Percentiles rank a stretch among this genome's conserved stretches.
Conservation (phyloP, 1,284 basidiomycete genomes). For the Marasmius oreades region DNA sequence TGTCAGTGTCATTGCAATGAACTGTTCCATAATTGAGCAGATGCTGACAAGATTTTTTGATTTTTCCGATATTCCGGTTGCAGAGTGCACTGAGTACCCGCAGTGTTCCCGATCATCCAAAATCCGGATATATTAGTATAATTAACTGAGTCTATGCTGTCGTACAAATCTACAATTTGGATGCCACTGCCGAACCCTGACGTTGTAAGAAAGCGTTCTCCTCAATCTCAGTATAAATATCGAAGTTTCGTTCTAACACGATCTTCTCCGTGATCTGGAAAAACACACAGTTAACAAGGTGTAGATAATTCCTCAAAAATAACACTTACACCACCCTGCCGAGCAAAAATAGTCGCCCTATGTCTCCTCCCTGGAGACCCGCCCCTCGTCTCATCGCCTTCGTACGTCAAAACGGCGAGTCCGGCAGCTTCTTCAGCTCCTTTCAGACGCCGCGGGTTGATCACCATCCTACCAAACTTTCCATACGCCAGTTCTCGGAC, state of each 20-base stretch:
- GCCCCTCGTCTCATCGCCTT: conserved; percentile 65
- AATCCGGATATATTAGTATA: background rate
- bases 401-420: conserved; percentile 49
- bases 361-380: conserved; percentile 56
- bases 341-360: conserved; percentile 44
- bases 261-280: conserved; percentile 41
- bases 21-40: too few relatives aligned
- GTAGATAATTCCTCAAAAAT: too few relatives aligned
- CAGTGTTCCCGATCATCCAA: background rate
- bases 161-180: background rate
- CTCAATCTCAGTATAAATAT: conserved; percentile 52
- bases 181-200: background rate
- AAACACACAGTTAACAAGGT: too few relatives aligned
- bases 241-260: conserved; percentile 52
- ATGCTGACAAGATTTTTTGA: too few relatives aligned
- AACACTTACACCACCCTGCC: conserved; percentile 44
- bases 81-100: too few relatives aligned
- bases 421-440: conserved; percentile 38
- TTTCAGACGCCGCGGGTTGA: conserved; percentile 44
- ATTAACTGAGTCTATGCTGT: background rate
- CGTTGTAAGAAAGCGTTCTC: background rate
- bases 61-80: too few relatives aligned
- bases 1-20: too few relatives aligned
- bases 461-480: conserved; percentile 54
- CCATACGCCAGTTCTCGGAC: conserved; percentile 48